Conservation (phyloP, 495 filamentous ascomycete species). For the Thermochaetoides thermophila region DNA sequence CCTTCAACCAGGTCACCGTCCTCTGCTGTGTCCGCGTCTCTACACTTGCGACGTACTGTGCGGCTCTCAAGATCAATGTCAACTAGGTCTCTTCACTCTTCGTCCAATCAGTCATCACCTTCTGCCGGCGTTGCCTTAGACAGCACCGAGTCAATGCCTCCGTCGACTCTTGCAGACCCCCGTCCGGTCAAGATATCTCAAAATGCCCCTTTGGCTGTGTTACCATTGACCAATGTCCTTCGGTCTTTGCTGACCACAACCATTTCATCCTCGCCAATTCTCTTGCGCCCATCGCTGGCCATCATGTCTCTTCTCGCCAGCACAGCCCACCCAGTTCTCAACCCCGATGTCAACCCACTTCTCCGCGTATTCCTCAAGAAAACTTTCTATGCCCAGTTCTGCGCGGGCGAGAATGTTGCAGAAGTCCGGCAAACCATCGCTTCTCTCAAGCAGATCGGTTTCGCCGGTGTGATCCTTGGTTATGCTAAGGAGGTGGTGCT, state of each 20-base stretch:
- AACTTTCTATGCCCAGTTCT: slow-evolving; percentile 79
- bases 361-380: slow-evolving; percentile 47
- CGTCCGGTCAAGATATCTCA: slow-evolving; percentile 16
- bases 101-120: slow-evolving; percentile 22
- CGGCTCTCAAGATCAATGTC: slow-evolving; percentile 6
- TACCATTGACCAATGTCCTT: slow-evolving; percentile 59
- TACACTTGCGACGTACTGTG: no score
- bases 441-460: slow-evolving; percentile 49
- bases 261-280: slow-evolving; percentile 59
- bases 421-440: slow-evolving; percentile 48
- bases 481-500: slow-evolving; percentile 64
- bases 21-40: no score
- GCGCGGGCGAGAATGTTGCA: slow-evolving; percentile 50
- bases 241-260: slow-evolving; percentile 66
- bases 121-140: slow-evolving; percentile 17
- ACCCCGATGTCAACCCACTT: slow-evolving; percentile 42
- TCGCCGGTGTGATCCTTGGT: slow-evolving; percentile 60
- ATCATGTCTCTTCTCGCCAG: slow-evolving; percentile 57
- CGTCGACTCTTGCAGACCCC: slow-evolving; percentile 4
- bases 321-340: slow-evolving; percentile 42
- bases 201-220: slow-evolving; percentile 45
- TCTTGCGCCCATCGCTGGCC: slow-evolving; percentile 56
- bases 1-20: no score
- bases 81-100: slow-evolving; percentile 25
- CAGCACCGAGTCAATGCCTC: slow-evolving; percentile 8